These are phyloP conservation scores for Cardamine occulta DNA, from an alignment of 345 rosid genomes.

Conservation along the genomic window DNA sequence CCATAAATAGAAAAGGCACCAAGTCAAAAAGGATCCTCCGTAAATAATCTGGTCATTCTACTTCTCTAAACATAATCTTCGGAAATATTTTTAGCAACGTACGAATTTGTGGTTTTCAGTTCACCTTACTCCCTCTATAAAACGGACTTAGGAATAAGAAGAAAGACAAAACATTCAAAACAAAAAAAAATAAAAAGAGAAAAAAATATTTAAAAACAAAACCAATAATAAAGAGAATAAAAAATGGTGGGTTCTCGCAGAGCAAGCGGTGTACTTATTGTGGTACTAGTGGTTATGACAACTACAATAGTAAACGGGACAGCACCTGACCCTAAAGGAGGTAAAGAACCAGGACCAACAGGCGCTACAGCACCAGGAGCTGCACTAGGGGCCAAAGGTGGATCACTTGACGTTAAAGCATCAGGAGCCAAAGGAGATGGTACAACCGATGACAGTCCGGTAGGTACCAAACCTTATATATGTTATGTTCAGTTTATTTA, in stretches of 20 bases:
- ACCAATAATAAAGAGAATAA: background rate
- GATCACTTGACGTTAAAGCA: slow-evolving; percentile 35
- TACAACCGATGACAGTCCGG: slow-evolving; percentile 47
- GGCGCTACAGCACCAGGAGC: background rate
- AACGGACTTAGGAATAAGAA: background rate
- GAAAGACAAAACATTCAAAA: background rate
- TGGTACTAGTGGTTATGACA: slow-evolving; percentile 26
- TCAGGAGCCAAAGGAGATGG: slow-evolving; percentile 49
- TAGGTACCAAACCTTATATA: background rate
- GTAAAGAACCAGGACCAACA: background rate
- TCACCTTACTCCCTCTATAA: slow-evolving; percentile 26
- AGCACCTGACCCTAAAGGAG: background rate
- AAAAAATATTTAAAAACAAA: background rate
- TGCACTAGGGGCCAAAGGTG: background rate
- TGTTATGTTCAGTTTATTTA: no score
- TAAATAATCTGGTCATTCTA: background rate
- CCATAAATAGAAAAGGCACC: slow-evolving; percentile 30
- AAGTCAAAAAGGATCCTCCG: slow-evolving; percentile 8
- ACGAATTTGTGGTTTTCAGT: slow-evolving; percentile 22
- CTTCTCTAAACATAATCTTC: background rate
- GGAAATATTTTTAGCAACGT: slow-evolving; percentile 12
- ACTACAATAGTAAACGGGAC: slow-evolving; percentile 19
- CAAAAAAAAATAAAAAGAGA: background rate
- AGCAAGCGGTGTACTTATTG: slow-evolving; percentile 2
- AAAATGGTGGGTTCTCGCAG: slow-evolving; percentile 28